Evolutionary conservation across 495 filamentous ascomycete species (phyloP).

Genomic region (Pyrenula aspistea): DNA sequence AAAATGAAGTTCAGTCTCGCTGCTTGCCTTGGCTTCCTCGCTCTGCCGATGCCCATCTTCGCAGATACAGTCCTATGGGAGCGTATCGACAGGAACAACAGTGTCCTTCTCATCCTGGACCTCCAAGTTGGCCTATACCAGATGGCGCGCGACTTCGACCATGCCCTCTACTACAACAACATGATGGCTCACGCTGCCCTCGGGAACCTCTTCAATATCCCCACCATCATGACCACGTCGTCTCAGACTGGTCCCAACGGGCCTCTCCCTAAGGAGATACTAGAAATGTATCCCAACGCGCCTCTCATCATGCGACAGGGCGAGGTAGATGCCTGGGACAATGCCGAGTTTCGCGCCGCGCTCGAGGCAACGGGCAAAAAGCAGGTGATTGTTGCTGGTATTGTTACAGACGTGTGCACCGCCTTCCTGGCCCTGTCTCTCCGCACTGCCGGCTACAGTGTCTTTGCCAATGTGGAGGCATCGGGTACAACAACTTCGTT

Average conservation of each 20-base stretch:
- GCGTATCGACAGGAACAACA: neutral
- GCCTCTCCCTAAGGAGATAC: slow-evolving; percentile 56
- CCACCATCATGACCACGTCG: slow-evolving; percentile 59
- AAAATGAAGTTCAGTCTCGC: neutral
- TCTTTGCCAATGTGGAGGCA: slow-evolving; percentile 66
- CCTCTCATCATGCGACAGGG: slow-evolving; percentile 57
- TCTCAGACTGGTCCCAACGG: slow-evolving; percentile 58
- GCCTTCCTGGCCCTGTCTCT: slow-evolving; percentile 64
- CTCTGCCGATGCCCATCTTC: neutral
- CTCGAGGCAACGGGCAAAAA: slow-evolving; percentile 51
- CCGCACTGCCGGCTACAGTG: slow-evolving; percentile 58
- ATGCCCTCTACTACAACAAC: slow-evolving; percentile 50
- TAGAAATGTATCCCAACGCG: slow-evolving; percentile 53
- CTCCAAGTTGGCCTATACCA: slow-evolving; percentile 59
- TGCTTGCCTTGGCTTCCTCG: neutral
- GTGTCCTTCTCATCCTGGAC: slow-evolving; percentile 54
- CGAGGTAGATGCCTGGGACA: slow-evolving; percentile 76
- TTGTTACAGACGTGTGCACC: slow-evolving; percentile 65
- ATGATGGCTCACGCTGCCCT: slow-evolving; percentile 59
- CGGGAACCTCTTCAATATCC: slow-evolving; percentile 54
- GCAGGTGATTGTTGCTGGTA: slow-evolving; percentile 63
- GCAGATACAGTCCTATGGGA: neutral
- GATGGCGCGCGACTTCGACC: slow-evolving; percentile 51
- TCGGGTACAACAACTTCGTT: slow-evolving; percentile 46
- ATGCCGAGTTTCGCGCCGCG: slow-evolving; percentile 54